These are phyloP conservation scores for Suillus spraguei DNA, from an alignment of 768 basidiomycete species.

Conservation along the genomic window DNA sequence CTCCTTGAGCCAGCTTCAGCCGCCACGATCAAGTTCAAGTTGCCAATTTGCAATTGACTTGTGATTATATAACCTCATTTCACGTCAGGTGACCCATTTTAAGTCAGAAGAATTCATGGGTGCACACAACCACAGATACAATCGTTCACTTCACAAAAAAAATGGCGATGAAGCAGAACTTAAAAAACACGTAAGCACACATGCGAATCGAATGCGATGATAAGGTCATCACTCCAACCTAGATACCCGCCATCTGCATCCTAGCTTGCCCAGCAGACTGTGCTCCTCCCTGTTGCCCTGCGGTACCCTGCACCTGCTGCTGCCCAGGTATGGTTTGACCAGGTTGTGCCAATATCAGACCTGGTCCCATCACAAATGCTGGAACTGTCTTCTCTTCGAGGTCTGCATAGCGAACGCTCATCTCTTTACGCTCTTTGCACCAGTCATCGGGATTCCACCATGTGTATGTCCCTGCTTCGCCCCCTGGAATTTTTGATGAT, in stretches of 20 bases:
- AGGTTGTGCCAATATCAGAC: conserved; percentile 43
- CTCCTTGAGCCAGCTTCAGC: neutral
- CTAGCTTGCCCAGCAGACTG: conserved; percentile 33
- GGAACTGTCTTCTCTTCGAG: conserved; percentile 73
- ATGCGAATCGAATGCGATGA: conserved; percentile 19
- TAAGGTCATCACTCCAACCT: conserved; percentile 21
- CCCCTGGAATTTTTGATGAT: conserved; percentile 75
- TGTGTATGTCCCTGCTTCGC: conserved; percentile 88
- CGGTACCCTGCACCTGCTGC: conserved; percentile 35
- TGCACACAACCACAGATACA: conserved; percentile 34
- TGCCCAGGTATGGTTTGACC: conserved; percentile 39
- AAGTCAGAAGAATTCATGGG: conserved; percentile 31
- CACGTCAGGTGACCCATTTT: conserved; percentile 8
- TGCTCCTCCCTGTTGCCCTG: conserved; percentile 30
- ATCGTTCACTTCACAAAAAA: conserved; percentile 37
- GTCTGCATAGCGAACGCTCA: conserved; percentile 74
- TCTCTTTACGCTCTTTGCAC: conserved; percentile 77
- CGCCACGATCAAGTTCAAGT: neutral
- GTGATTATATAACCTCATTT: conserved; percentile 1
- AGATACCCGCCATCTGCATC: conserved; percentile 39
- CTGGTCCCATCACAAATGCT: conserved; percentile 56
- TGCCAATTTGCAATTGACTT: neutral
- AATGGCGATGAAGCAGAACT: conserved; percentile 25
- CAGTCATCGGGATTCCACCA: conserved; percentile 87
- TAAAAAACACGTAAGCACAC: conserved; percentile 23